phyloP scores from a whole-genome alignment of 768 basidiomycete species.

The Mycena pura region DNA sequence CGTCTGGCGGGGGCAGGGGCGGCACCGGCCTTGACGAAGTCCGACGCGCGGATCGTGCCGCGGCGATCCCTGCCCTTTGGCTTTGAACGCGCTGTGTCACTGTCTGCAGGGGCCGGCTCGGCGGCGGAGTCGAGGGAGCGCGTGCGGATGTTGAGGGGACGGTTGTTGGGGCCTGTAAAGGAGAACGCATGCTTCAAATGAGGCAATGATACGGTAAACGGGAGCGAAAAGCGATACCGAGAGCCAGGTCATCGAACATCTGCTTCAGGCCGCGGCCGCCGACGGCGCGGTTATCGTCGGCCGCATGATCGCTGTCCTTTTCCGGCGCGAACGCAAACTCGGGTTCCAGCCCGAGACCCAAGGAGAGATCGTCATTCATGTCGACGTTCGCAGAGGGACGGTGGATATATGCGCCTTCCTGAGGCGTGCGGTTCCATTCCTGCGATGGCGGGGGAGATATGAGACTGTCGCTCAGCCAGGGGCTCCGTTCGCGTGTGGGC shows the following conservation, averaged over 20 bases:
- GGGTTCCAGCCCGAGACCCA: background rate
- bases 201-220: background rate
- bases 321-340: background rate
- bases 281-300: background rate
- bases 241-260: slow-evolving; percentile 28
- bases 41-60: slow-evolving; percentile 59
- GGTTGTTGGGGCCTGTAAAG: slow-evolving; percentile 15
- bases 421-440: slow-evolving; percentile 24
- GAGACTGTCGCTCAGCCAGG: slow-evolving; percentile 33
- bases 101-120: background rate
- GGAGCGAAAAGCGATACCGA: slow-evolving; percentile 11
- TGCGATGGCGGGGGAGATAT: slow-evolving; percentile 31
- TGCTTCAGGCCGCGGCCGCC: slow-evolving; percentile 19
- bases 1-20: slow-evolving; percentile 41
- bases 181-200: background rate
- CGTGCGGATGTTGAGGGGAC: slow-evolving; percentile 21
- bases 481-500: slow-evolving; percentile 24
- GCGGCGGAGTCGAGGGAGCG: slow-evolving; percentile 31
- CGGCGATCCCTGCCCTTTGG: slow-evolving; percentile 44
- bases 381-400: slow-evolving; percentile 24
- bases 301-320: background rate
- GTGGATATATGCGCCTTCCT: slow-evolving; percentile 22
- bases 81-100: slow-evolving; percentile 12
- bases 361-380: slow-evolving; percentile 27
- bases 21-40: slow-evolving; percentile 34